Conservation (phyloP, 108 stramenopile genomes). For the Chaetoceros tenuissimus region DNA sequence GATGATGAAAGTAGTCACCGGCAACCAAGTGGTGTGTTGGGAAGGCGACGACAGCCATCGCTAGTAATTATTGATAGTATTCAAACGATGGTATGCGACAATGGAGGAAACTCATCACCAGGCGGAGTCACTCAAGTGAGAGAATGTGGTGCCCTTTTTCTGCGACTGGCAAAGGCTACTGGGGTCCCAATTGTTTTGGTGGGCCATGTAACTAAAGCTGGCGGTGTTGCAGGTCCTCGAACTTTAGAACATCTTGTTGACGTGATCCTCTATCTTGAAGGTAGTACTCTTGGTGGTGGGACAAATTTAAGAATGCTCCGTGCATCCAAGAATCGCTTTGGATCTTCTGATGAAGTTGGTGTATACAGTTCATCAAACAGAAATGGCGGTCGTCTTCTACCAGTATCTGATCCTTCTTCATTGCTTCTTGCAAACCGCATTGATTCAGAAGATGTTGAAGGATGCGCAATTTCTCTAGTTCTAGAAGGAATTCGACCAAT, state of each 20-base stretch:
- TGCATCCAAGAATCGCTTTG: constrained; percentile 88
- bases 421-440: constrained; percentile 58
- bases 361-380: constrained; percentile 86
- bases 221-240: constrained; percentile 89
- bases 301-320: constrained; percentile 60
- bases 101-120: constrained; percentile 48
- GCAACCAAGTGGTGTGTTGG: constrained; percentile 10
- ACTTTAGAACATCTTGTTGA: constrained; percentile 98
- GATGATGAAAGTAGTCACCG: constrained; percentile 4
- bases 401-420: constrained; percentile 75
- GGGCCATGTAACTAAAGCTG: constrained; percentile 92
- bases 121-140: constrained; percentile 86
- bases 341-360: constrained; percentile 77
- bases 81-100: constrained; percentile 85
- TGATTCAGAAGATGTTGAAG: constrained; percentile 57
- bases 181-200: constrained; percentile 82
- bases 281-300: constrained; percentile 28
- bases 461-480: constrained; percentile 78
- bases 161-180: constrained; percentile 86
- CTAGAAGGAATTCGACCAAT: constrained; percentile 88
- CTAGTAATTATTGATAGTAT: constrained; percentile 87
- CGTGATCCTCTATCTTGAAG: constrained; percentile 86
- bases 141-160: constrained; percentile 73
- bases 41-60: constrained; percentile 36
- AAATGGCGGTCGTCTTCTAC: constrained; percentile 54